Evolutionary conservation across 371 early-diverging fungal species (phyloP).

Genomic region (Circinella umbellata): DNA sequence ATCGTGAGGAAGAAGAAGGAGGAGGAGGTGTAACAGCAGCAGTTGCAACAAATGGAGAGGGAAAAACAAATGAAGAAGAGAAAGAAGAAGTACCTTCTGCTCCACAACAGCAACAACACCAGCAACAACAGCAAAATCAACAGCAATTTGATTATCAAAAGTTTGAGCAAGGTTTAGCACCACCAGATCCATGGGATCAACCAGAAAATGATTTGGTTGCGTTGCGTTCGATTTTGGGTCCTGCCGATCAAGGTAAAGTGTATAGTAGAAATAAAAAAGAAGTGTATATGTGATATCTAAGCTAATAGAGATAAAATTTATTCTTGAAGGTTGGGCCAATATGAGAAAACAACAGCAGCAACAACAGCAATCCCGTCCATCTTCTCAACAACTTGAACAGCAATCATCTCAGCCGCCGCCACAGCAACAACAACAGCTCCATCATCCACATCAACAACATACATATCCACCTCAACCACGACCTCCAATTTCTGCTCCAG

Average conservation of each 20-base stretch:
- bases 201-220: constrained; percentile 60
- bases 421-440: constrained; percentile 13
- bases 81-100: constrained; percentile 1
- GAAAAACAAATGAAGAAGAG: constrained; percentile 10
- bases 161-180: constrained; percentile 76
- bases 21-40: background rate
- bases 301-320: too few relatives aligned
- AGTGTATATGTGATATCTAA: background rate
- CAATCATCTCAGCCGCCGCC: constrained; percentile 11
- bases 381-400: constrained; percentile 6
- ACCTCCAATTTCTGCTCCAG: constrained; percentile 22
- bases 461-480: constrained; percentile 15
- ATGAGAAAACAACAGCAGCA: constrained; percentile 14
- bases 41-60: constrained; percentile 1
- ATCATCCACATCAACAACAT: constrained; percentile 19
- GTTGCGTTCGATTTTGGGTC: constrained; percentile 46
- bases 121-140: background rate
- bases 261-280: background rate
- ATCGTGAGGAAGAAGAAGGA: constrained; percentile 9
- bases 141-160: constrained; percentile 56
- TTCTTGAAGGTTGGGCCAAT: constrained; percentile 1
- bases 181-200: constrained; percentile 78
- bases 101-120: constrained; percentile 1
- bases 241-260: constrained; percentile 9
- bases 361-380: constrained; percentile 13